These are phyloP conservation scores for Cornus florida DNA, from an alignment of 148 eudicot species.

Conservation along the genomic window DNA sequence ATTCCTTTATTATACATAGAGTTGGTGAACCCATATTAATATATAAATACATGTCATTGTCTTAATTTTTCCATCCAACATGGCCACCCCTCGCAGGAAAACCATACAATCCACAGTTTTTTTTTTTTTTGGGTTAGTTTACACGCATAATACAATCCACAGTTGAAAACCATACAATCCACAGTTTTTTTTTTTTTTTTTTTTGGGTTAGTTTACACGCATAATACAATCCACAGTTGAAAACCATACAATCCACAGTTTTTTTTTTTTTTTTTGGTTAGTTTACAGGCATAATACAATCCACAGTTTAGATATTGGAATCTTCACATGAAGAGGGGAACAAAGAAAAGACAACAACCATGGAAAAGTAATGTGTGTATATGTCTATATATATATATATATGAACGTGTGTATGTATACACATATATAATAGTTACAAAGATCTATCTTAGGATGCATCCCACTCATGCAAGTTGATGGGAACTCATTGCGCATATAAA, in stretches of 20 bases:
- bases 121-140: too few relatives aligned
- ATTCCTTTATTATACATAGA: too few relatives aligned
- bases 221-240: neutral
- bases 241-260: neutral
- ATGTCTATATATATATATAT: too few relatives aligned
- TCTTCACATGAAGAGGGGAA: neutral
- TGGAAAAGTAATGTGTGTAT: neutral
- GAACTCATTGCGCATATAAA: neutral
- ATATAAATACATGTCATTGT: too few relatives aligned
- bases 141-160: neutral
- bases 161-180: neutral
- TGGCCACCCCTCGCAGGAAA: neutral
- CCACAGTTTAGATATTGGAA: neutral
- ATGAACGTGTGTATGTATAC: too few relatives aligned
- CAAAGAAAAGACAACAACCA: neutral
- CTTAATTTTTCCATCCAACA: too few relatives aligned
- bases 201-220: too few relatives aligned
- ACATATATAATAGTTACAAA: too few relatives aligned
- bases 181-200: too few relatives aligned
- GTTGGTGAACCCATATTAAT: too few relatives aligned
- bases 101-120: neutral
- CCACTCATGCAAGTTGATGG: conserved; percentile 5
- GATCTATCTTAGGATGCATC: conserved; percentile 1
- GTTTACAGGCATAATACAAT: neutral
- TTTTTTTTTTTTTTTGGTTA: too few relatives aligned